Base-by-base conservation (phyloP, 208 protist species). In the Strigomonas galati region DNA sequence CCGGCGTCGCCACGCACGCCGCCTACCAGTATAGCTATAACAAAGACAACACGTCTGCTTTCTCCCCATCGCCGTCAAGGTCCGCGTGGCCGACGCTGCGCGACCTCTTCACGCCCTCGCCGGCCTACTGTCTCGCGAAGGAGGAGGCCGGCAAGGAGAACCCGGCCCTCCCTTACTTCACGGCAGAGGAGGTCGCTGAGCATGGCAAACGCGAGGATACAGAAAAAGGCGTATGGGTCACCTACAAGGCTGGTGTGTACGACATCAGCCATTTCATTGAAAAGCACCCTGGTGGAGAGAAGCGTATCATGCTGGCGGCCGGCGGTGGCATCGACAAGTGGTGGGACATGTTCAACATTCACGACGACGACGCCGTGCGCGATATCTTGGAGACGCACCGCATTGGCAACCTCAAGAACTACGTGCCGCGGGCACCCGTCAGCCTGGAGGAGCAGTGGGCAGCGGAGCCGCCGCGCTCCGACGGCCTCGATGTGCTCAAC, bases 201-300 rank as follows among this genome's bases (percentile, higher is more conserved):
- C 67, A 79, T 66, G 61, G 59, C 23, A 10, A 40, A 9, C 56
- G 48, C 27, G 30, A 26, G 2, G 31, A 35, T 12, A 43, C 56
- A 17, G 56, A 37, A 3, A 62, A 62, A n/a, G 60, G 69, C 15
- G 71, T 92, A 30, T 92, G 86, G 86, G 84, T 93, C 19, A 88
- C 77, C 31, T 88, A 85, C 74, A 77, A 77, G 68, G 60, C 61
- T 19, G 78, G 78, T 6, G 87, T 93, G 5, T 95, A 95, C 76
- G 80, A 95, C 62, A 72, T 95, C 14, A 92, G 85, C n/a, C 64
- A 85, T 7, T 95, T 95, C 64, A 67, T 92, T 19, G 61, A 63
- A 40, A 32, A 52, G 17, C 89, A 95, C 64, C 89, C 89, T 9
- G 89, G 89, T 21, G 89, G 89, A n/a, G 77, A 74, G 35, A 80